These are phyloP conservation scores for Cotoneaster glaucophyllus DNA, from an alignment of 306 rosid genomes.

Conservation along the genomic window DNA sequence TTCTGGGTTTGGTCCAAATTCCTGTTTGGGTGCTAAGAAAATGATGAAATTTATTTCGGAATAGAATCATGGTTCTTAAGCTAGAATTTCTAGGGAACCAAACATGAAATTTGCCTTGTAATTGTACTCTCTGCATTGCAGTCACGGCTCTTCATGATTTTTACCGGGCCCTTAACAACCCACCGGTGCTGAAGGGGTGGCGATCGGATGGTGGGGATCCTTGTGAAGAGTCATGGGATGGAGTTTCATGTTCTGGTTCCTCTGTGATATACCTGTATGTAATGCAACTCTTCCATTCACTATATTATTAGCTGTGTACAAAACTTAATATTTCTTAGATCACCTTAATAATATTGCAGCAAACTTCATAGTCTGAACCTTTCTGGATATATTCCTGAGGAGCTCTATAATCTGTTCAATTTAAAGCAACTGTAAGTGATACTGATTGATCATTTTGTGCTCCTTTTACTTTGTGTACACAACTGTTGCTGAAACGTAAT, in stretches of 20 bases:
- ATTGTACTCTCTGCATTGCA: slow-evolving; percentile 17
- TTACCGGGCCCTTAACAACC: slow-evolving; percentile 51
- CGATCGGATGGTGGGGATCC: slow-evolving; percentile 59
- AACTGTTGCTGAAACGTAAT: not conserved
- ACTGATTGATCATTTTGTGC: not conserved
- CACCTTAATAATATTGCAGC: slow-evolving; percentile 28
- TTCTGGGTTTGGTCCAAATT: not conserved
- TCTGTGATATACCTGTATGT: slow-evolving; percentile 77
- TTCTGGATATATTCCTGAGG: slow-evolving; percentile 59
- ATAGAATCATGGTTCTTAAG: not conserved
- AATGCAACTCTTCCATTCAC: not conserved
- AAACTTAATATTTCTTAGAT: slow-evolving; percentile 4
- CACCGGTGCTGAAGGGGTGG: slow-evolving; percentile 62
- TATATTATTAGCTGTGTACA: slow-evolving; percentile 1
- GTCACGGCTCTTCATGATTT: slow-evolving; percentile 60
- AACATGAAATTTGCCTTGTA: not conserved
- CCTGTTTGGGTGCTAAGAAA: not conserved
- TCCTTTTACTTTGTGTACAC: not conserved
- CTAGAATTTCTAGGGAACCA: not conserved
- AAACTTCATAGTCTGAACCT: slow-evolving; percentile 71
- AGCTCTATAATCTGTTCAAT: slow-evolving; percentile 47
- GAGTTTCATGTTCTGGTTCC: slow-evolving; percentile 72
- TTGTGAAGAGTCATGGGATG: slow-evolving; percentile 79
- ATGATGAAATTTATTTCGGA: not conserved
- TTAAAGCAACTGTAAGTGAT: slow-evolving; percentile 69